Evolutionary conservation across 805 yeast species (phyloP).

Genomic region (Saccharomycopsis selenospora): DNA sequence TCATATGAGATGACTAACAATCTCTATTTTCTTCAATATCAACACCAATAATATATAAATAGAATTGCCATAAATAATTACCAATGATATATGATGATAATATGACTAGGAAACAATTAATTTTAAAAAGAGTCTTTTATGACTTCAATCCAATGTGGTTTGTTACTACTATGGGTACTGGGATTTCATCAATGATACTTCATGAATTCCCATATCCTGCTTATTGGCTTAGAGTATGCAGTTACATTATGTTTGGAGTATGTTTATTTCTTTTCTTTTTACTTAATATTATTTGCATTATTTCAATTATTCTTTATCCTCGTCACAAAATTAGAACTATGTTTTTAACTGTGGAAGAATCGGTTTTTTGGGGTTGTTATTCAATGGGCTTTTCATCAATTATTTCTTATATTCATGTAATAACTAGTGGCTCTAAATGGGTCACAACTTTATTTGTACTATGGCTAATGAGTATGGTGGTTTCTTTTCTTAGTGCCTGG

Average conservation of each 20-base stretch:
- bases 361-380: constrained; percentile 67
- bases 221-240: constrained; percentile 49
- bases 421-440: constrained; percentile 32
- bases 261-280: constrained; percentile 42
- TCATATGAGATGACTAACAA: no score
- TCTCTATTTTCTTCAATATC: no score
- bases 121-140: constrained; percentile 7
- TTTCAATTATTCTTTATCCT: constrained; percentile 34
- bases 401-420: constrained; percentile 42
- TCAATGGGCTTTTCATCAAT: constrained; percentile 76
- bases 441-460: constrained; percentile 47
- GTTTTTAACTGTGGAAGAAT: constrained; percentile 37
- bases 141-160: constrained; percentile 37
- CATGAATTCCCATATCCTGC: constrained; percentile 60
- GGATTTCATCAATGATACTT: constrained; percentile 58
- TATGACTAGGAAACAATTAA: not conserved
- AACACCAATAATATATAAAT: no score
- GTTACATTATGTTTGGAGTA: constrained; percentile 56
- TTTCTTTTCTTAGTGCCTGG: constrained; percentile 56
- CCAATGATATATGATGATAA: not conserved
- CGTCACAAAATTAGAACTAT: constrained; percentile 24
- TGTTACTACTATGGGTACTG: constrained; percentile 79
- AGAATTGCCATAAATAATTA: not conserved
- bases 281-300: constrained; percentile 35
- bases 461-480: constrained; percentile 64